Evolutionary conservation across 768 basidiomycete species (phyloP), one percentile per base, ranked within the genome.

Genomic region (Lentinula edodes): DNA sequence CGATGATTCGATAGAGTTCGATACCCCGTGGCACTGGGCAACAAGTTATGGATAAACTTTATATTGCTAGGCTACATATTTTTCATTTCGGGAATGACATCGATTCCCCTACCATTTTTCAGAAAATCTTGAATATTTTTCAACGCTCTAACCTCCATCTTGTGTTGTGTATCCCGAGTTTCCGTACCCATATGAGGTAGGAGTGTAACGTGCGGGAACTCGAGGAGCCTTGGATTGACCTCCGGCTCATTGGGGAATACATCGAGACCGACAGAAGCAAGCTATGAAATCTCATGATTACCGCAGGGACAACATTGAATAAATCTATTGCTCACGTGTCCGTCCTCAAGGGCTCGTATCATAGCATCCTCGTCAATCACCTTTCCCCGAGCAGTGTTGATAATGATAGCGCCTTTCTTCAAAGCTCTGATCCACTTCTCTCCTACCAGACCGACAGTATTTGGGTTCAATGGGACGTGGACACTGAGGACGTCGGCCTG

Each of bases 111-210:
- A 1, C 90, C 90, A 12, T 74, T 75, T 15, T 75, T 78, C 61
- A 93, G 72, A 72, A 82, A 93, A 67, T 92, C 89, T 63, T 75
- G 80, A 60, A 95, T 70, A 68, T 95, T 93, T 32, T 81, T 83
- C 65, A 95, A 76, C 7, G 92, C 90, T n/a, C 90, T 84, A 39
- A 92, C 78, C 74, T 94, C 93, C 92, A 94, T 94, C 70, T 81
- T 81, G 61, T 80, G 80, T 70, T 91, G 89, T 6, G 89, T 82
- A 67, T 95, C 93, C 64, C 85, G 83, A 58, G 84, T 94, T 71
- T 91, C 87, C 0, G 93, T 94, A 6, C 95, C 95, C 87, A 96
- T 88, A 72, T 96, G 95, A 0, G 95, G 95, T 18, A 98, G 80
- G 8, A 98, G 78, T 35, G 89, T 89, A 64, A 93, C 87, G 64